Conservation (phyloP, 2,329 filamentous ascomycete species). For the Aspergillus sergii region DNA sequence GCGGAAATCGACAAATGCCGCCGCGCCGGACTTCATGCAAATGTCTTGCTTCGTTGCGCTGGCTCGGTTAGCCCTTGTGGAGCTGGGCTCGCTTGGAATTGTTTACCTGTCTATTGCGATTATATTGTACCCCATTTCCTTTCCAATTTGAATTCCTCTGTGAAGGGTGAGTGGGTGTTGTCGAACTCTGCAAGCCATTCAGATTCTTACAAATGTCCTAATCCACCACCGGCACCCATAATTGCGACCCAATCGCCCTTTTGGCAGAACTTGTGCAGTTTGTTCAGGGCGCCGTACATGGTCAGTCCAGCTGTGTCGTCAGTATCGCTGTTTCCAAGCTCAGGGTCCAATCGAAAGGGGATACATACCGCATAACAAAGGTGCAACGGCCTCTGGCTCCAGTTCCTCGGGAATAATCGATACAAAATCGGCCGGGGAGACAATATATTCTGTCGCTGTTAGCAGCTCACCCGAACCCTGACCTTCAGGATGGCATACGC, state of each 20-base stretch:
- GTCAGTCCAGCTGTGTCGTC: slow-evolving; percentile 10
- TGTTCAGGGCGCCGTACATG: slow-evolving; percentile 18
- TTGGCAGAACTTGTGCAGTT: slow-evolving; percentile 11
- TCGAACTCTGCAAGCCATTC: background rate
- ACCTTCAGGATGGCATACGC: background rate
- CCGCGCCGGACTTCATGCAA: slow-evolving; percentile 21
- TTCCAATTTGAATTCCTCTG: slow-evolving; percentile 16
- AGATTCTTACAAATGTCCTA: slow-evolving; percentile 12
- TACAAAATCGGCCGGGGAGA: slow-evolving; percentile 13
- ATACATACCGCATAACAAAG: slow-evolving; percentile 15
- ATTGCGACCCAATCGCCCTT: slow-evolving; percentile 16
- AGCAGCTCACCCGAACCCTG: background rate
- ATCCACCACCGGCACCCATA: slow-evolving; percentile 17
- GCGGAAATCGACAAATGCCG: slow-evolving; percentile 23
- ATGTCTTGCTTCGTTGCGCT: slow-evolving; percentile 22
- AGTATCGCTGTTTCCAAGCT: background rate
- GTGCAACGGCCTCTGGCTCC: slow-evolving; percentile 11
- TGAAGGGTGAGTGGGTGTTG: background rate
- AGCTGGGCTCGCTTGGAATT: too few species aligned
- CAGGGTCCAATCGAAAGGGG: rapidly evolving
- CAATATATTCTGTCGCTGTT: slow-evolving; percentile 12
- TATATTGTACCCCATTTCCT: slow-evolving; percentile 14
- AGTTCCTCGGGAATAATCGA: slow-evolving; percentile 11
- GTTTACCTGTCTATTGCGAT: slow-evolving; percentile 9
- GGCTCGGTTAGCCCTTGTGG: background rate